phyloP scores from a whole-genome alignment of 371 early-diverging fungal genomes.

The Polyrhizophydium stewartii region DNA sequence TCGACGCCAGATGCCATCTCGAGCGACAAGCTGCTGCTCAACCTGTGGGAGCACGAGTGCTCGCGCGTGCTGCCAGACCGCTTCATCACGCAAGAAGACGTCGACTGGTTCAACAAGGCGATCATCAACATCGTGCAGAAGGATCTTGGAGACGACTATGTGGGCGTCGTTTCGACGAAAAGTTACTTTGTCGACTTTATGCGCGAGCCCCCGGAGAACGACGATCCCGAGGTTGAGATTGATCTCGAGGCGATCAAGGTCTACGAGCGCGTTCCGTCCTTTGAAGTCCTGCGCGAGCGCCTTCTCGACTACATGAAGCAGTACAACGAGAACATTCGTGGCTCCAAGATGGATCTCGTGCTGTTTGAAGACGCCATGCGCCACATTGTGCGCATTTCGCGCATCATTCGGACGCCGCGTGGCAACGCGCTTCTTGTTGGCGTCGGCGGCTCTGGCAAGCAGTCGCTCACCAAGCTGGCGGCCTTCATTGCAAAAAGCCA shows the following conservation, averaged over 20 bases:
- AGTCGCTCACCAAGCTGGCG: conserved; percentile 54
- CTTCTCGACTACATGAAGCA: conserved; percentile 53
- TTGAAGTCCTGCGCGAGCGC: conserved; percentile 43
- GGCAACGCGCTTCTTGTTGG: conserved; percentile 58
- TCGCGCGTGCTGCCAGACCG: conserved; percentile 57
- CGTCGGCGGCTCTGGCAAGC: conserved; percentile 61
- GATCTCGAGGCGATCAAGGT: conserved; percentile 53
- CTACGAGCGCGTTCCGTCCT: conserved; percentile 53
- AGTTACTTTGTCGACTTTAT: conserved; percentile 54
- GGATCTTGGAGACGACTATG: conserved; percentile 49
- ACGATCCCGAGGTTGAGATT: conserved; percentile 55
- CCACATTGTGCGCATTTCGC: conserved; percentile 53
- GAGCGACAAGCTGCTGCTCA: conserved; percentile 36
- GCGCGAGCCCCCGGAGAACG: conserved; percentile 54
- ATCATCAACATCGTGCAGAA: conserved; percentile 36
- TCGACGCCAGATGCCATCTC: conserved; percentile 45
- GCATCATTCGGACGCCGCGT: conserved; percentile 53
- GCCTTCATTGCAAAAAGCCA: conserved; percentile 56
- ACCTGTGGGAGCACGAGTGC: conserved; percentile 61
- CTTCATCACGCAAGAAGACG: conserved; percentile 51
- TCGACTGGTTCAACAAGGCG: conserved; percentile 55
- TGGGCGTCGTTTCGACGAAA: conserved; percentile 23
- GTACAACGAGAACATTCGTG: conserved; percentile 55
- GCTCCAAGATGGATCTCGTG: conserved; percentile 58
- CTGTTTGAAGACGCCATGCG: conserved; percentile 62